Evolutionary conservation across 1,284 basidiomycete genomes (phyloP), one percentile per base, ranked within the genome.

Genomic region (Austroboletus novae-zelandiae): DNA sequence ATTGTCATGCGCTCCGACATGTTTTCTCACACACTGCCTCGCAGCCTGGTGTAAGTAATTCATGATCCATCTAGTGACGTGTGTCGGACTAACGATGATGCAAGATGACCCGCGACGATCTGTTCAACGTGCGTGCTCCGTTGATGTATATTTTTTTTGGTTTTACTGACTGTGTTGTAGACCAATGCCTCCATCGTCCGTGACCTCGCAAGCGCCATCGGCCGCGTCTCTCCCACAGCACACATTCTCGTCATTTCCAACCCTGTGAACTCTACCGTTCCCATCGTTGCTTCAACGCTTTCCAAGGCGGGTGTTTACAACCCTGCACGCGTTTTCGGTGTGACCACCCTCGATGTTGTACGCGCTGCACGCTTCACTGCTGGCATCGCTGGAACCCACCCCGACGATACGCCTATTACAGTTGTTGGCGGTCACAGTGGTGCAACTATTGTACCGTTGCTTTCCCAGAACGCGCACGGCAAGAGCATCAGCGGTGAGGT

Each of bases 381-480:
- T 34, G 81, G 82, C 53, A 75, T 97, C 65, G 75, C 84, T 50
- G 84, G 85, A 58, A 78, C 83, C 59, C 71, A 81, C 48, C 83
- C 86, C 53, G 71, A 80, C 32, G 83, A 92, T 55, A 82, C 85
- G 55, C 73, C 78, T 44, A 81, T 98, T 57, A 89, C 94, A 54
- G 95, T 98, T 59, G 77, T 98, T 52, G 96, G 97, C 66, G 96
- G 97, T 42, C 96, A 99, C 86, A 93, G 90, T 41, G 96, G 97
- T 61, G 79, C 89, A 43, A 99, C 96, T 54, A 99, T 99, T 68
- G 89, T 99, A 23, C 96, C 96, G 40, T 80, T 99, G 44, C 84
- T 99, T 64, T 93, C 91, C 40, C 96, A 98, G 76, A 78, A 79
- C 42, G 50, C 70, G 23, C 66, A 76, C 56, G 86, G 88, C 65